These are phyloP conservation scores for Buxus sempervirens DNA, from an alignment of 164 flowering plant genomes.

Conservation along the genomic window DNA sequence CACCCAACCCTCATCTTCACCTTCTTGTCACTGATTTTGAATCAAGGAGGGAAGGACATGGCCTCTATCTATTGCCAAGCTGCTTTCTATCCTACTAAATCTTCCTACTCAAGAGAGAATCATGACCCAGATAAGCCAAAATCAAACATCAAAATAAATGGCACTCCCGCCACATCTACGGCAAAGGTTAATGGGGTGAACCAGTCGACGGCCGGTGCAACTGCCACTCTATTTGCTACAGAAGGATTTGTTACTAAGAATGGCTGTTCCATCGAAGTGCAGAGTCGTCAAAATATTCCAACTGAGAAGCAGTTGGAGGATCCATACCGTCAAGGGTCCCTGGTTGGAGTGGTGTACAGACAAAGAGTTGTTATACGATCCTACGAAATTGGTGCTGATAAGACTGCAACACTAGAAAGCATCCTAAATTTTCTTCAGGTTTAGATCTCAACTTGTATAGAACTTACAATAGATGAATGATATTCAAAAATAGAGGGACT, in stretches of 20 bases:
- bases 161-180: conserved; percentile 16
- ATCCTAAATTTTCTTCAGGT: conserved; percentile 71
- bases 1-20: conserved; percentile 4
- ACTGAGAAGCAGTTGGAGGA: conserved; percentile 47
- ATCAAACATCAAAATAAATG: conserved; percentile 28
- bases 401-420: conserved; percentile 61
- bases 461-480: not conserved
- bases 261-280: conserved; percentile 10
- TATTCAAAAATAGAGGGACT: not conserved
- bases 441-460: not conserved
- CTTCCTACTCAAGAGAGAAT: conserved; percentile 20
- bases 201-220: conserved; percentile 22
- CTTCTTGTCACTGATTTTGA: not conserved
- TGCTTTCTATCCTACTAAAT: conserved; percentile 5
- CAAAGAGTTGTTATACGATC: conserved; percentile 66
- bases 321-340: conserved; percentile 49
- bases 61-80: conserved; percentile 17
- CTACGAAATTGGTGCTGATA: conserved; percentile 71
- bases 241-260: conserved; percentile 17
- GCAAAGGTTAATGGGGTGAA: conserved; percentile 18
- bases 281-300: conserved; percentile 42
- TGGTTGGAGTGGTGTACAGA: conserved; percentile 49
- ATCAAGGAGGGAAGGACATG: conserved; percentile 8
- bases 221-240: conserved; percentile 18
- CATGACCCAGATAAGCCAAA: conserved; percentile 27